Percentiles rank a stretch among this genome's conserved stretches.
phyloP scores from a whole-genome alignment of 1,139 yeast species.

The Nakaseomyces nivariensis region DNA sequence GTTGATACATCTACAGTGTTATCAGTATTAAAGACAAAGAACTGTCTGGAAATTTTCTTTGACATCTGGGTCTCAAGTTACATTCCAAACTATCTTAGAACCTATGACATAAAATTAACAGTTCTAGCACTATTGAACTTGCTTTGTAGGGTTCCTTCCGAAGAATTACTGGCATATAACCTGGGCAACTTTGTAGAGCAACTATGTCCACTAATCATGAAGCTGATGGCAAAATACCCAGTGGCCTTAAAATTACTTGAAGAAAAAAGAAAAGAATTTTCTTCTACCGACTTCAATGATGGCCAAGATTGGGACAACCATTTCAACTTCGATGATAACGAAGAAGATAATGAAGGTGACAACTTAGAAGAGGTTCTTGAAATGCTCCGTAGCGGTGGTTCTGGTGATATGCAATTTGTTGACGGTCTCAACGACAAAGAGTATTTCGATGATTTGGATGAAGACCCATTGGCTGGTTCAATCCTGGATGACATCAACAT shows the following conservation, averaged over 20 bases:
- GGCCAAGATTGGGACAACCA: slow-evolving; percentile 28
- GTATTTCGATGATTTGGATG: slow-evolving; percentile 51
- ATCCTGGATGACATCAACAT: slow-evolving; percentile 69
- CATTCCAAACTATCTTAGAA: slow-evolving; percentile 53
- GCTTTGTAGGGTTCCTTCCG: slow-evolving; percentile 26
- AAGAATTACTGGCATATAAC: slow-evolving; percentile 26
- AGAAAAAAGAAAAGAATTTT: slow-evolving; percentile 45
- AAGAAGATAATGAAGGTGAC: slow-evolving; percentile 35
- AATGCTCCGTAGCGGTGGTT: slow-evolving; percentile 37
- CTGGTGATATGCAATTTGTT: slow-evolving; percentile 33
- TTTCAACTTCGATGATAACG: slow-evolving; percentile 26
- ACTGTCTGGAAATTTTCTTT: slow-evolving; percentile 45
- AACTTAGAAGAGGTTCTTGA: slow-evolving; percentile 30
- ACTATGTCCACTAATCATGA: slow-evolving; percentile 41
- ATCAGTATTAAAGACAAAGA: slow-evolving; percentile 39
- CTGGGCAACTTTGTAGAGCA: slow-evolving; percentile 22
- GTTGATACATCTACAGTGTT: slow-evolving; percentile 52
- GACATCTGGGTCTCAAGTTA: slow-evolving; percentile 52
- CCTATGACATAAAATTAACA: slow-evolving; percentile 72
- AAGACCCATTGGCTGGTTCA: slow-evolving; percentile 73
- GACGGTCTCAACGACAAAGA: slow-evolving; percentile 32
- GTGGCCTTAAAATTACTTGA: slow-evolving; percentile 57
- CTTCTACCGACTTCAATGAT: slow-evolving; percentile 33
- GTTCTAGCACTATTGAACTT: slow-evolving; percentile 56
- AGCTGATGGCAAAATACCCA: slow-evolving; percentile 53